These are phyloP conservation scores for Fragaria nilgerrensis DNA, from an alignment of 306 rosid species.

Conservation along the genomic window DNA sequence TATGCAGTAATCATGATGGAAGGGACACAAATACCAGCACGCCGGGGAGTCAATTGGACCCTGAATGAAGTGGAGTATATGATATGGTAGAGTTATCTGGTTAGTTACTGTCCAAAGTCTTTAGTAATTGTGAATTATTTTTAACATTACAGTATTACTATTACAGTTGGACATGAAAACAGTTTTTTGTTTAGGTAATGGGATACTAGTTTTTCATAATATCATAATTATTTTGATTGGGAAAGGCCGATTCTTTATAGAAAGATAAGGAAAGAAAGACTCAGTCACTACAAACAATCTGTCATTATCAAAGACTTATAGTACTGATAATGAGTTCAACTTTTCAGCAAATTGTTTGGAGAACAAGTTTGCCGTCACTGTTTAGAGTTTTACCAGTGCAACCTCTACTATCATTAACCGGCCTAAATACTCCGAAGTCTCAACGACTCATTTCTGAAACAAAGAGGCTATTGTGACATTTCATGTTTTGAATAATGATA, in stretches of 20 bases:
- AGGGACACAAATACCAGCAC: background rate
- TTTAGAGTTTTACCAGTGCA: background rate
- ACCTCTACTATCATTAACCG: background rate
- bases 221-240: background rate
- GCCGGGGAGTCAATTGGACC: background rate
- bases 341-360: background rate
- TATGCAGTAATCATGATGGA: background rate
- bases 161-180: background rate
- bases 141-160: background rate
- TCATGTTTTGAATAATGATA: background rate
- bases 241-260: background rate
- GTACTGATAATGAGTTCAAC: background rate
- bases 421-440: background rate
- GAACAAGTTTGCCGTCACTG: background rate
- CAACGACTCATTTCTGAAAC: background rate
- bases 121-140: background rate
- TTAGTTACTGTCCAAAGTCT: background rate
- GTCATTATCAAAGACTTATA: background rate
- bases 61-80: background rate
- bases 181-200: background rate
- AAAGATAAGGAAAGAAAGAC: background rate
- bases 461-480: background rate
- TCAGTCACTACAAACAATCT: background rate
- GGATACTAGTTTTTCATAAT: background rate
- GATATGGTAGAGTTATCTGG: background rate